Conservation (phyloP, 2,329 filamentous ascomycete species). For the Elsinoe perseae region DNA sequence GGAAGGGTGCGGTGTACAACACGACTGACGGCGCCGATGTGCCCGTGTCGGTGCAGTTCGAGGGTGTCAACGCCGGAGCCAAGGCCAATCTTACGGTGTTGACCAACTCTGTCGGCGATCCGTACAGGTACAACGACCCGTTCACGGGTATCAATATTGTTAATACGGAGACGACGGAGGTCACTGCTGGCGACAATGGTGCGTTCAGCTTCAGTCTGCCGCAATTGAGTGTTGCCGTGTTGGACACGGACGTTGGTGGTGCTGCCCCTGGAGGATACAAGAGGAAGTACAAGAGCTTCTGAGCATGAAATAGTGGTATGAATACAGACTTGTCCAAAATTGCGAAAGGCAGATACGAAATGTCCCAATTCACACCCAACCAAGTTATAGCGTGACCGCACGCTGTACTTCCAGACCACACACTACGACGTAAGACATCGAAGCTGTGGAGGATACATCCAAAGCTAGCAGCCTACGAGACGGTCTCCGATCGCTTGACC, state of each 20-base stretch:
- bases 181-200: constrained; percentile 41
- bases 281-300: background rate
- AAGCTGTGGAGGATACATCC: too few relatives aligned
- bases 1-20: constrained; percentile 44
- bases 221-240: constrained; percentile 48
- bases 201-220: constrained; percentile 48
- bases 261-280: background rate
- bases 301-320: background rate
- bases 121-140: constrained; percentile 19
- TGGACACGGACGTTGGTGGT: constrained; percentile 25
- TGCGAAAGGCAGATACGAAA: background rate
- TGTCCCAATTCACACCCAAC: too few relatives aligned
- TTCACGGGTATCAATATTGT: constrained; percentile 44
- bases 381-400: too few relatives aligned
- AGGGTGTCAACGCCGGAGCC: constrained; percentile 29
- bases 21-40: constrained; percentile 35
- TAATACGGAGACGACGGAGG: constrained; percentile 32
- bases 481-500: too few relatives aligned
- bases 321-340: background rate
- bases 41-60: constrained; percentile 28
- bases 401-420: too few relatives aligned
- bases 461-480: too few relatives aligned
- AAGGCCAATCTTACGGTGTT: constrained; percentile 37
- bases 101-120: constrained; percentile 27
- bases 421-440: too few relatives aligned